A percentile compares a stretch with the other conserved stretches of the same genome.
phyloP scores from a whole-genome alignment of 768 basidiomycete genomes.

The Mycena floridula region DNA sequence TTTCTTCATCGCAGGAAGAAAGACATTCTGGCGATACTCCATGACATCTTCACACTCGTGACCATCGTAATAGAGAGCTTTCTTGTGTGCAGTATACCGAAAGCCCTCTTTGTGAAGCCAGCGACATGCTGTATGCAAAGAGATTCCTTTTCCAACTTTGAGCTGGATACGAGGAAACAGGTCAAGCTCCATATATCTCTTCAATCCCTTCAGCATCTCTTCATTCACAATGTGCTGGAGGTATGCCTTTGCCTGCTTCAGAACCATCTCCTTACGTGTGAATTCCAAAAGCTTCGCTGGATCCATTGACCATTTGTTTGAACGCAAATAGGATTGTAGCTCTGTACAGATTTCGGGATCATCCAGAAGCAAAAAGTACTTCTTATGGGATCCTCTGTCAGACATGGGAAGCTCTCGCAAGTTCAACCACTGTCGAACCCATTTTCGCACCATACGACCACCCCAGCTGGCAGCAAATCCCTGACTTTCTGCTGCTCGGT shows the following conservation, averaged over 20 bases:
- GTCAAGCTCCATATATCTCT: conserved; percentile 18
- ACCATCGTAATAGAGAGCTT: conserved; percentile 31
- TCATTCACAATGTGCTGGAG: conserved; percentile 9
- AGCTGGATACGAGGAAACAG: conserved; percentile 14
- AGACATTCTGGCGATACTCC: conserved; percentile 22
- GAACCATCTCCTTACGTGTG: conserved; percentile 9
- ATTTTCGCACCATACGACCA: conserved; percentile 7
- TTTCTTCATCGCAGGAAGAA: conserved; percentile 22
- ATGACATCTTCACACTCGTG: conserved; percentile 29
- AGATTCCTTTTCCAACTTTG: conserved; percentile 15
- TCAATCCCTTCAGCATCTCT: conserved; percentile 20
- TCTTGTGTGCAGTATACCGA: conserved; percentile 19
- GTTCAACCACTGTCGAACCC: conserved; percentile 9
- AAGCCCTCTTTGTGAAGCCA: conserved; percentile 19
- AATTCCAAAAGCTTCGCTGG: conserved; percentile 16
- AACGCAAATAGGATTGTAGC: conserved; percentile 10
- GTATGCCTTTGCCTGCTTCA: conserved; percentile 12
- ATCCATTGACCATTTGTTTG: conserved; percentile 21
- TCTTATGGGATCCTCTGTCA: conserved; percentile 9
- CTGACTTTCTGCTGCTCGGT: conserved; percentile 15
- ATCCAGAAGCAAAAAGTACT: conserved; percentile 10
- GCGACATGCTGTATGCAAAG: conserved; percentile 15
- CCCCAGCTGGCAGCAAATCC: conserved; percentile 14
- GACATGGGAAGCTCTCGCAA: conserved; percentile 9
- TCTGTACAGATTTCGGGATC: conserved; percentile 11